phyloP scores from a whole-genome alignment of 2,329 filamentous ascomycete genomes.

The Sclerotinia glacialis region DNA sequence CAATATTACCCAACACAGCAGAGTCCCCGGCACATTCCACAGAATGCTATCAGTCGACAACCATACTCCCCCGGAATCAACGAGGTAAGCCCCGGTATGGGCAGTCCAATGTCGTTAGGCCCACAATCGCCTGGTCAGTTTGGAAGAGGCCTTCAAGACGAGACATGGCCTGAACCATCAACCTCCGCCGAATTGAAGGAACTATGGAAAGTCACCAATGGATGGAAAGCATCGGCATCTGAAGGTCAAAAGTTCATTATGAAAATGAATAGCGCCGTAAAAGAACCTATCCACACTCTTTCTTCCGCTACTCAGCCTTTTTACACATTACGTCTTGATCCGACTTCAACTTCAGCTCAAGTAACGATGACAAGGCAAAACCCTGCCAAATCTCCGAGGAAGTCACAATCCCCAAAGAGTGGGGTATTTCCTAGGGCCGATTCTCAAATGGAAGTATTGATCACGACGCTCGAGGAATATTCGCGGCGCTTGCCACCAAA shows the following conservation, averaged over 20 bases:
- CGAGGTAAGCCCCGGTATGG: slow-evolving; percentile 35
- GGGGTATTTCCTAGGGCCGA: slow-evolving; percentile 31
- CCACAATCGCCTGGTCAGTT: slow-evolving; percentile 32
- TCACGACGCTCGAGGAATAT: slow-evolving; percentile 57
- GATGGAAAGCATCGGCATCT: slow-evolving; percentile 60
- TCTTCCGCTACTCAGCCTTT: slow-evolving; percentile 62
- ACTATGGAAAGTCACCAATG: slow-evolving; percentile 68
- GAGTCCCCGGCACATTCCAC: slow-evolving; percentile 61
- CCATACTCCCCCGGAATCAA: slow-evolving; percentile 50
- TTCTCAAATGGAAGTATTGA: slow-evolving; percentile 48
- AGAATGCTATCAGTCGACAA: slow-evolving; percentile 62
- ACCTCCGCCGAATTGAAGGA: slow-evolving; percentile 58
- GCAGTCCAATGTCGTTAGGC: slow-evolving; percentile 34
- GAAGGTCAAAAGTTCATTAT: slow-evolving; percentile 61
- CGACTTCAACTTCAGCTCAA: slow-evolving; percentile 61
- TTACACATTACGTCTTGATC: slow-evolving; percentile 63
- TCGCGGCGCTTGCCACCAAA: slow-evolving; percentile 53
- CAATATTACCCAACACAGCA: slow-evolving; percentile 66
- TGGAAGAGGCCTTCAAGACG: slow-evolving; percentile 35
- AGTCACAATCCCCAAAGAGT: slow-evolving; percentile 29
- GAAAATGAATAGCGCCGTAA: slow-evolving; percentile 53
- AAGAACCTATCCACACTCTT: slow-evolving; percentile 65
- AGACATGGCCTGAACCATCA: slow-evolving; percentile 35
- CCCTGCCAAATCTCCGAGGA: slow-evolving; percentile 50
- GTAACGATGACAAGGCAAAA: slow-evolving; percentile 59